Percentiles rank a stretch among this genome's conserved stretches.
These are phyloP conservation scores for Calonectria pteridis DNA, from an alignment of 2,329 filamentous ascomycete genomes.

Conservation along the genomic window DNA sequence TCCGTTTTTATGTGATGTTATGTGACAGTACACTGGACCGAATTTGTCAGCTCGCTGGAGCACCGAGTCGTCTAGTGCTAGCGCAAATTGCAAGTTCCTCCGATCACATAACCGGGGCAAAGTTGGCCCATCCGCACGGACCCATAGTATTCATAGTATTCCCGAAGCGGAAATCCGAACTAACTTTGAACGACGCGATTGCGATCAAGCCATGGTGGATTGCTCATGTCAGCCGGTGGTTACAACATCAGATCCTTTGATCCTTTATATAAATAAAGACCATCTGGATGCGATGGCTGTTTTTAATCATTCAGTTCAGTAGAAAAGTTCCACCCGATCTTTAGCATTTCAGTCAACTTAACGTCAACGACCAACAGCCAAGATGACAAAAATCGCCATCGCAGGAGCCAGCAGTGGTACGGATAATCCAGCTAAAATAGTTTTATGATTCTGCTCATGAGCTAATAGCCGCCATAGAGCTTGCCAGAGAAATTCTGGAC, in stretches of 20 bases:
- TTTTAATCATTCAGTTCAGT: too few relatives aligned
- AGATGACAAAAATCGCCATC: conserved; percentile 35
- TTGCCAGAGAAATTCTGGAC: conserved; percentile 38
- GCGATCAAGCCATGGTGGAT: not conserved
- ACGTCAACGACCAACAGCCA: not conserved
- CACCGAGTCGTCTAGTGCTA: not conserved
- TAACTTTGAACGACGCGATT: not conserved
- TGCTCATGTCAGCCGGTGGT: too few relatives aligned
- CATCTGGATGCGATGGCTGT: not conserved
- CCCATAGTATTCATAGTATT: not conserved
- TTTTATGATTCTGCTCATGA: too few relatives aligned
- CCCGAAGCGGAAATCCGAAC: not conserved
- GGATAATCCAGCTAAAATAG: too few relatives aligned
- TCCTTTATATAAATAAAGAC: not conserved
- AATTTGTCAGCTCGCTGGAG: not conserved
- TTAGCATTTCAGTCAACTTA: not conserved
- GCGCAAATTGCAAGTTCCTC: not conserved
- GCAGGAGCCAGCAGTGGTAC: conserved; percentile 28
- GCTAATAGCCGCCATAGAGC: conserved; percentile 13
- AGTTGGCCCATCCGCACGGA: not conserved
- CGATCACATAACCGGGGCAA: conserved; percentile 30
- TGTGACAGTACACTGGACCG: too few relatives aligned
- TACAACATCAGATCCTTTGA: not conserved
- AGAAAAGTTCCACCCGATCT: not conserved
- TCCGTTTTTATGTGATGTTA: not conserved